Conservation (phyloP, 495 filamentous ascomycete species). For the Beverwykella pulmonaria region DNA sequence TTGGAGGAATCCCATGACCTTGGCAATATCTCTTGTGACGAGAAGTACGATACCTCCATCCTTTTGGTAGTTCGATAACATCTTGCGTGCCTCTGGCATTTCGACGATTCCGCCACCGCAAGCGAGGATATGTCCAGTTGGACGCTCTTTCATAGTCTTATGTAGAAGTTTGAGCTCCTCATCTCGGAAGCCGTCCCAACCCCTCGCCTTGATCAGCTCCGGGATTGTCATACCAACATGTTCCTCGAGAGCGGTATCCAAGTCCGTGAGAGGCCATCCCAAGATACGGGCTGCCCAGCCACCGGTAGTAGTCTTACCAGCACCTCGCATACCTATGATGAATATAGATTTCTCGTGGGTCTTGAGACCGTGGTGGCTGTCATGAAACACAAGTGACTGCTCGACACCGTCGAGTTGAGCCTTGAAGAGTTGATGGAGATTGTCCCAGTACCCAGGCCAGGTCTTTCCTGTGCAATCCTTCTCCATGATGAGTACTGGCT, state of each 20-base stretch:
- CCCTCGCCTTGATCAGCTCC: constrained; percentile 73
- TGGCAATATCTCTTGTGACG: constrained; percentile 82
- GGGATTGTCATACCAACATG: constrained; percentile 74
- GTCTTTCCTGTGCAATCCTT: constrained; percentile 95
- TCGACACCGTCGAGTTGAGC: constrained; percentile 74
- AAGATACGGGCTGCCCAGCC: constrained; percentile 77
- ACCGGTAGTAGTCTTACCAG: constrained; percentile 93
- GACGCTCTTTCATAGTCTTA: constrained; percentile 70
- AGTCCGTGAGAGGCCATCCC: constrained; percentile 76
- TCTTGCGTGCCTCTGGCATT: constrained; percentile 74
- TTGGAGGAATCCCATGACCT: constrained; percentile 87
- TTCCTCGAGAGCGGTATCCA: constrained; percentile 83
- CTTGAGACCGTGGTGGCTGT: constrained; percentile 47
- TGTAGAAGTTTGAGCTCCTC: constrained; percentile 77
- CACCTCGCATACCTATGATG: constrained; percentile 97
- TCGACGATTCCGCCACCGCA: constrained; percentile 95
- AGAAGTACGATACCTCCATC: constrained; percentile 86
- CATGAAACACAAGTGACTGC: constrained; percentile 26
- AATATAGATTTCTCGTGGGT: constrained; percentile 69
- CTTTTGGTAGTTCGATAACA: constrained; percentile 73
- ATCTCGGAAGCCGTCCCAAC: constrained; percentile 87
- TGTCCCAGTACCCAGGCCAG: constrained; percentile 99
- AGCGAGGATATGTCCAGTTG: constrained; percentile 80
- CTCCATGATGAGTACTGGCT: constrained; percentile 77
- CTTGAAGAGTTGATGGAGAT: constrained; percentile 71